Conservation (phyloP, 345 rosid genomes). For the Turritis glabra region DNA sequence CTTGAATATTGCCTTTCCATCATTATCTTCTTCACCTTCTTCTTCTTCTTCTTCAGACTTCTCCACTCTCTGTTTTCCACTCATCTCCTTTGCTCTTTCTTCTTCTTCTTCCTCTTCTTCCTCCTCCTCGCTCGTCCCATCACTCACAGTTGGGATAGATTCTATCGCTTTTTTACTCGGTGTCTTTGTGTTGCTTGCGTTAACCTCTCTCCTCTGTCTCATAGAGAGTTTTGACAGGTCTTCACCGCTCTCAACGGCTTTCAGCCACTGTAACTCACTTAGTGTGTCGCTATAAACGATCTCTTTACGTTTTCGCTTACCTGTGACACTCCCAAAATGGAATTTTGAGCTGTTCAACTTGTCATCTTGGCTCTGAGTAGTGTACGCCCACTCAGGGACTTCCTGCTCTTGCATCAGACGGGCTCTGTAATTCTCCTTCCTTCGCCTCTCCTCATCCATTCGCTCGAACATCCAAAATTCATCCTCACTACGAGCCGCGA, state of each 20-base stretch:
- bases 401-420: slow-evolving; percentile 97
- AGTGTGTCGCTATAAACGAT: slow-evolving; percentile 74
- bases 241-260: slow-evolving; percentile 93
- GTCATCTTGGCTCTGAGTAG: slow-evolving; percentile 56
- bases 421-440: slow-evolving; percentile 74
- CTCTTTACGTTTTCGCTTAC: slow-evolving; percentile 84
- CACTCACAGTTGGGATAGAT: slow-evolving; percentile 48
- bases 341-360: slow-evolving; percentile 56
- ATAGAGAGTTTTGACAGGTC: slow-evolving; percentile 53
- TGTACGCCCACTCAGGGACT: slow-evolving; percentile 96
- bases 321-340: slow-evolving; percentile 50
- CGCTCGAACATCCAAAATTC: slow-evolving; percentile 90
- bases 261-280: slow-evolving; percentile 88
- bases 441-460: slow-evolving; percentile 93
- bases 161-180: slow-evolving; percentile 41
- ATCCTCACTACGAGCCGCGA: slow-evolving; percentile 87
- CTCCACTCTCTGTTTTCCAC: slow-evolving; percentile 43
- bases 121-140: slow-evolving; percentile 75
- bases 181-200: slow-evolving; percentile 37
- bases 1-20: slow-evolving; percentile 51
- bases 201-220: slow-evolving; percentile 51
- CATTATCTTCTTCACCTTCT: slow-evolving; percentile 32
- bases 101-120: slow-evolving; percentile 44
- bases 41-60: slow-evolving; percentile 45
- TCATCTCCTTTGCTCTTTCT: slow-evolving; percentile 23